These are phyloP conservation scores for Aspergillus candidus DNA, from an alignment of 2,329 filamentous ascomycete species.

Conservation along the genomic window DNA sequence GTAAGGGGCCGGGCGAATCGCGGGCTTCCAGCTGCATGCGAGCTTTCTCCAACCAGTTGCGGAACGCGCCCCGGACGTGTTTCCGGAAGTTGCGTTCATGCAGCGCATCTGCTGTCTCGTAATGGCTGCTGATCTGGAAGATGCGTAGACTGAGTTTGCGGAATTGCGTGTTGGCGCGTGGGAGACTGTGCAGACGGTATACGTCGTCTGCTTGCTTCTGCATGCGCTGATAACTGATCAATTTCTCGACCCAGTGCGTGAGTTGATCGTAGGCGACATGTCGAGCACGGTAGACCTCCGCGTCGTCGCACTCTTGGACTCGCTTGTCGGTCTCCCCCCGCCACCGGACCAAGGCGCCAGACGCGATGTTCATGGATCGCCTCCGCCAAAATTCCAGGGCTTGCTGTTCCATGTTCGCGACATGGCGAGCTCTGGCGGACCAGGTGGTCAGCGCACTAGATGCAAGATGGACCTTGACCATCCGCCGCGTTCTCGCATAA, in stretches of 20 bases:
- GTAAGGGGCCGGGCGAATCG: conserved; percentile 24
- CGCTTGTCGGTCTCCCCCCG: conserved; percentile 33
- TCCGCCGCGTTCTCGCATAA: conserved; percentile 50
- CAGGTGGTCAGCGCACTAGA: conserved; percentile 36
- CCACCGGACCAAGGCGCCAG: conserved; percentile 39
- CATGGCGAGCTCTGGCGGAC: conserved; percentile 27
- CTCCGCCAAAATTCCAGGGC: conserved; percentile 32
- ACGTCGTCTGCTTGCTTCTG: conserved; percentile 43
- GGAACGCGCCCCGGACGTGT: conserved; percentile 51
- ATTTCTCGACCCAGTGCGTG: conserved; percentile 32
- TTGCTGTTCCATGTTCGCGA: conserved; percentile 35
- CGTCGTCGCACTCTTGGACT: conserved; percentile 30
- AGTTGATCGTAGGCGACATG: conserved; percentile 35
- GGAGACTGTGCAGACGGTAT: conserved; percentile 42
- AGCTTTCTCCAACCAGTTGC: conserved; percentile 49
- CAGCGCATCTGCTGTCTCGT: conserved; percentile 49
- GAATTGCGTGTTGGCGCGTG: conserved; percentile 43
- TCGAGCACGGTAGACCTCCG: conserved; percentile 34
- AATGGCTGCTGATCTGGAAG: conserved; percentile 49
- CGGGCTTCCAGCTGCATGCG: conserved; percentile 24
- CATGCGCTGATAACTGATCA: conserved; percentile 28
- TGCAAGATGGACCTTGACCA: conserved; percentile 50
- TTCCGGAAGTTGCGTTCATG: conserved; percentile 49
- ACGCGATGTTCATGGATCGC: conserved; percentile 29
- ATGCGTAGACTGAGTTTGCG: conserved; percentile 54